A percentile compares a stretch with the other conserved stretches of the same genome.
Conservation (phyloP, 371 early-diverging fungal genomes). For the Mucor saturninus region DNA sequence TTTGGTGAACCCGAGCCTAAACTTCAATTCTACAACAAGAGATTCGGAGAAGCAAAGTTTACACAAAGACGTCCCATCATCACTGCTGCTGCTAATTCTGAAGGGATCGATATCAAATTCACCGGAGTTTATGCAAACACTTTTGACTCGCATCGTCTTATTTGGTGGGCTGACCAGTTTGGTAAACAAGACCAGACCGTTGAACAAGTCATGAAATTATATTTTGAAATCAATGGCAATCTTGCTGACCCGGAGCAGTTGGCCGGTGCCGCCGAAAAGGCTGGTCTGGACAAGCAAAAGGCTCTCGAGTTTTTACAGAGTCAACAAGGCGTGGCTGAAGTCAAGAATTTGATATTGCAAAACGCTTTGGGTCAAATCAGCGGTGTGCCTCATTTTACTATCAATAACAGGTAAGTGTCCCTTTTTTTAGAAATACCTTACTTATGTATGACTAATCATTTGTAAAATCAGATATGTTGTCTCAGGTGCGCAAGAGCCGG, state of each 20-base stretch:
- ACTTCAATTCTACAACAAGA: slow-evolving; percentile 49
- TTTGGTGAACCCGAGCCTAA: slow-evolving; percentile 33
- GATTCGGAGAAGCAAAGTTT: slow-evolving; percentile 63
- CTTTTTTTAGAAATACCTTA: background rate
- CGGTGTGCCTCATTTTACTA: slow-evolving; percentile 74
- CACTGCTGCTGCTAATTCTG: slow-evolving; percentile 56
- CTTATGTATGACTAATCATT: background rate
- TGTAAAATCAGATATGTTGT: slow-evolving; percentile 37
- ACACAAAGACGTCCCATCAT: slow-evolving; percentile 54
- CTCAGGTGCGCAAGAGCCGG: slow-evolving; percentile 76
- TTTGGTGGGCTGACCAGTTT: slow-evolving; percentile 58
- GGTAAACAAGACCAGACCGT: slow-evolving; percentile 63
- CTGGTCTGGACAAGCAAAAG: slow-evolving; percentile 60
- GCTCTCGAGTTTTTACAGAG: slow-evolving; percentile 56
- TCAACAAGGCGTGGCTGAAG: slow-evolving; percentile 50
- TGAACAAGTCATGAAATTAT: slow-evolving; percentile 65
- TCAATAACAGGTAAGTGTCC: slow-evolving; percentile 57
- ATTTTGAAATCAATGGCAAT: slow-evolving; percentile 71
- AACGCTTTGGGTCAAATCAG: slow-evolving; percentile 49
- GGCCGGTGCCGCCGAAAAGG: slow-evolving; percentile 60
- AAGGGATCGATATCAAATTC: slow-evolving; percentile 66
- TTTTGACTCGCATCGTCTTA: slow-evolving; percentile 71
- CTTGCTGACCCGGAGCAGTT: slow-evolving; percentile 62
- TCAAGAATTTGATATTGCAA: slow-evolving; percentile 42
- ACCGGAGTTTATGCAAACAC: slow-evolving; percentile 70